Percentiles rank a stretch among this genome's conserved stretches.
Conservation (phyloP, 345 rosid genomes). For the Lepidium sativum region DNA sequence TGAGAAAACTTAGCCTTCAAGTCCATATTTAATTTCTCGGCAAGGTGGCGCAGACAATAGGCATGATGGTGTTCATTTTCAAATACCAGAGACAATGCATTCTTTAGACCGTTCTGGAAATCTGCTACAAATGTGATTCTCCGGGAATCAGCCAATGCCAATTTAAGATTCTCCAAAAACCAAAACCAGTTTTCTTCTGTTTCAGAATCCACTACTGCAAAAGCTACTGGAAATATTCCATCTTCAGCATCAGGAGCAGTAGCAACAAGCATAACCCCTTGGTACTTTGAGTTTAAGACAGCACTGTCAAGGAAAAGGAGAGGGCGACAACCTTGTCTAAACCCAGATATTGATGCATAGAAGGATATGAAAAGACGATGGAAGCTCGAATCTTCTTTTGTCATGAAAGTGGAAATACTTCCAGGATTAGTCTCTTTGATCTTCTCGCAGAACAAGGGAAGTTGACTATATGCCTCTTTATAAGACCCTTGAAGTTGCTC, state of each 20-base stretch:
- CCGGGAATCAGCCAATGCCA: constrained; percentile 41
- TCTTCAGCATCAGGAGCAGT: constrained; percentile 71
- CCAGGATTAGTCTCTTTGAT: constrained; percentile 92
- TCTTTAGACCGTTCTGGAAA: constrained; percentile 59
- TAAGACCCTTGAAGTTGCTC: constrained; percentile 92
- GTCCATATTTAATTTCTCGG: constrained; percentile 64
- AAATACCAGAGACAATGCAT: constrained; percentile 53
- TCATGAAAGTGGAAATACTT: constrained; percentile 56
- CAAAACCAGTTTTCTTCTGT: constrained; percentile 80
- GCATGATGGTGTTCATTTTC: constrained; percentile 48
- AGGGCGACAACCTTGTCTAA: constrained; percentile 86
- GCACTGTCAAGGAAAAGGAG: constrained; percentile 68
- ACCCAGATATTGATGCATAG: constrained; percentile 71
- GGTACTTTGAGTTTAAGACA: constrained; percentile 66
- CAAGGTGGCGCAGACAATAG: constrained; percentile 69
- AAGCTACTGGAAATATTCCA: constrained; percentile 72
- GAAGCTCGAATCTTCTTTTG: constrained; percentile 83
- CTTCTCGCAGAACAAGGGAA: constrained; percentile 76
- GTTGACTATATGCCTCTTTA: constrained; percentile 70
- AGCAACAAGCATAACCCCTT: constrained; percentile 66
- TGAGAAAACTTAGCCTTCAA: constrained; percentile 81
- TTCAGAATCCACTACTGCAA: constrained; percentile 73
- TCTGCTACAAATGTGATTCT: constrained; percentile 76
- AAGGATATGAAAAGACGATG: constrained; percentile 79
- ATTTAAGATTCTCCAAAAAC: constrained; percentile 65